These are phyloP conservation scores for Paramarasmius palmivorus DNA, from an alignment of 1,284 basidiomycete species.

Conservation along the genomic window DNA sequence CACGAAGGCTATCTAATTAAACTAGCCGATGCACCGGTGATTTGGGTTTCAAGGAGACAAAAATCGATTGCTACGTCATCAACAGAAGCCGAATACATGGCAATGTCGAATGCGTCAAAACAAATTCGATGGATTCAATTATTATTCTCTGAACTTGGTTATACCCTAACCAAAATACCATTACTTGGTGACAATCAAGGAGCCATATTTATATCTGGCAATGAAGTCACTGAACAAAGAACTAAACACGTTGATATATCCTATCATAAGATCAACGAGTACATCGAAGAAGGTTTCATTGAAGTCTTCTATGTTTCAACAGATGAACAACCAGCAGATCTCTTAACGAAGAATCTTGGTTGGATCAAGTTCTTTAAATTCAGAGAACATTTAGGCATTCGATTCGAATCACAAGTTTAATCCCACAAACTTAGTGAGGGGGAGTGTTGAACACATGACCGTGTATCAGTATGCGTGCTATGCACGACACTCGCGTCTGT, in stretches of 20 bases:
- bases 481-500: too few species aligned
- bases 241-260: constrained; percentile 43
- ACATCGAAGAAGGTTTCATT: constrained; percentile 19
- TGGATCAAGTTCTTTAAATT: too few species aligned
- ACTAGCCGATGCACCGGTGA: constrained; percentile 19
- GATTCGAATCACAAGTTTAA: too few species aligned
- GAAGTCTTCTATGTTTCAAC: constrained; percentile 16
- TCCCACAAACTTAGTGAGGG: too few species aligned
- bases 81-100: constrained; percentile 35
- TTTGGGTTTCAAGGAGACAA: constrained; percentile 28
- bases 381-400: too few species aligned
- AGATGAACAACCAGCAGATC: constrained; percentile 24
- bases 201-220: constrained; percentile 29
- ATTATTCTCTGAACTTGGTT: constrained; percentile 24
- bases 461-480: too few species aligned
- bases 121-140: constrained; percentile 13
- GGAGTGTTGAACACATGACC: too few species aligned
- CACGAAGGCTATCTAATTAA: constrained; percentile 23
- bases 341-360: constrained; percentile 28
- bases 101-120: constrained; percentile 20
- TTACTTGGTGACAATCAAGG: constrained; percentile 37
- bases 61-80: constrained; percentile 27
- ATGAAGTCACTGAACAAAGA: constrained; percentile 26
- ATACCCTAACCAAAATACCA: background rate
- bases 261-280: constrained; percentile 36